phyloP scores from a whole-genome alignment of 257 asterid genomes.

The Solanum gracilifrons region DNA sequence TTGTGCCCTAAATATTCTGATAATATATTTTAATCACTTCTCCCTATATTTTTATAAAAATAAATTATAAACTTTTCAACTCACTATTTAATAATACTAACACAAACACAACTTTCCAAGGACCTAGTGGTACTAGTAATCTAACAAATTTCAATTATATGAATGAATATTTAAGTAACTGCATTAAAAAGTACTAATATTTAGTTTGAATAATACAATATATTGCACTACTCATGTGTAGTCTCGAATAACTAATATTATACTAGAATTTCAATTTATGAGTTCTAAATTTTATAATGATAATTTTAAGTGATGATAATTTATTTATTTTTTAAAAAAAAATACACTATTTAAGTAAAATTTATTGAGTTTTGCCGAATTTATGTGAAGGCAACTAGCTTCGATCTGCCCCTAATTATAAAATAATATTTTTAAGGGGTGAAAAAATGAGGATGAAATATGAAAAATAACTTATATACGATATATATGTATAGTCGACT shows the following conservation, averaged over 20 bases:
- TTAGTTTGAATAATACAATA: not conserved
- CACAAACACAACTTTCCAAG: not conserved
- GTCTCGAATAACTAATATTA: not conserved
- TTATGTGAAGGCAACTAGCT: not conserved
- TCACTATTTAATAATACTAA: not conserved
- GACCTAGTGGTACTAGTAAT: not conserved
- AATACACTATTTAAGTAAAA: no score
- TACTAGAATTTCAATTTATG: not conserved
- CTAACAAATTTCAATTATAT: not conserved
- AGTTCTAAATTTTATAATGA: no score
- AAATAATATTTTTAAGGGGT: not conserved
- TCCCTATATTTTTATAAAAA: slow-evolving; percentile 5
- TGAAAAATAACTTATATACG: no score
- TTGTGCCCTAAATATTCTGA: slow-evolving; percentile 2
- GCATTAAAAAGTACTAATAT: not conserved
- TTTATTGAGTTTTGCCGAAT: rapidly evolving
- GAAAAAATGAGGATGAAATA: not conserved
- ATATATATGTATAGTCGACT: not conserved
- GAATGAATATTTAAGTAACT: not conserved
- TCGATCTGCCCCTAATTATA: no score
- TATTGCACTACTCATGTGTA: not conserved
- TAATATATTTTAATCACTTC: not conserved
- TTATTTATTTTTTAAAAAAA: no score
- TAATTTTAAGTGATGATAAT: no score
- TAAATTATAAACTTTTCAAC: not conserved